Conservation (phyloP, 208 protist species). For the Leishmania arabica region DNA sequence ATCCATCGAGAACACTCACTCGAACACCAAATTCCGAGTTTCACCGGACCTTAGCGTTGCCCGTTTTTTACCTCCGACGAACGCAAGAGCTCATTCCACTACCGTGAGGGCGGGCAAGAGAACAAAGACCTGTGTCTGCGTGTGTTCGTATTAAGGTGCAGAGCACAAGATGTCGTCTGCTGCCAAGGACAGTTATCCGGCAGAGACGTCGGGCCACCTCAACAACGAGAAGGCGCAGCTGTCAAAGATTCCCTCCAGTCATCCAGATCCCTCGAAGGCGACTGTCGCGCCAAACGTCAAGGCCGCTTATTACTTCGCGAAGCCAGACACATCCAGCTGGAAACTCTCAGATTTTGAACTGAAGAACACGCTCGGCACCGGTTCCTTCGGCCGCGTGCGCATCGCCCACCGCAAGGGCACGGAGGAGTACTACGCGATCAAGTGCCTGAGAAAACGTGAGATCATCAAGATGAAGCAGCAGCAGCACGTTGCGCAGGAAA, state of each 20-base stretch:
- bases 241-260: constrained; percentile 1
- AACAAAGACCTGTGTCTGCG: not conserved
- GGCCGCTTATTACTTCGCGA: constrained; percentile 34
- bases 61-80: not conserved
- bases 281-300: not conserved
- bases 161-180: constrained; percentile 14
- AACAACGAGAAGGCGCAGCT: constrained; percentile 11
- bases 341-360: constrained; percentile 87
- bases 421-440: constrained; percentile 90
- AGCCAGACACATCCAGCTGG: constrained; percentile 77
- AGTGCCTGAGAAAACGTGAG: constrained; percentile 89
- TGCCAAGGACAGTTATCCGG: constrained; percentile 10
- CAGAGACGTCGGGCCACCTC: not conserved
- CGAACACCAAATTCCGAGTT: not conserved
- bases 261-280: constrained; percentile 10
- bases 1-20: not conserved
- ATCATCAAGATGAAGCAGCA: constrained; percentile 90
- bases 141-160: not conserved
- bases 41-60: not conserved
- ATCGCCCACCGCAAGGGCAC: constrained; percentile 82
- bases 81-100: not conserved
- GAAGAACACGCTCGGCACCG: constrained; percentile 88
- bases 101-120: not conserved
- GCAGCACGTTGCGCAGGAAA: constrained; percentile 91
- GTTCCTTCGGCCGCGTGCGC: constrained; percentile 94